Conservation (phyloP, 306 rosid genomes). For the Dryas alaskensis region DNA sequence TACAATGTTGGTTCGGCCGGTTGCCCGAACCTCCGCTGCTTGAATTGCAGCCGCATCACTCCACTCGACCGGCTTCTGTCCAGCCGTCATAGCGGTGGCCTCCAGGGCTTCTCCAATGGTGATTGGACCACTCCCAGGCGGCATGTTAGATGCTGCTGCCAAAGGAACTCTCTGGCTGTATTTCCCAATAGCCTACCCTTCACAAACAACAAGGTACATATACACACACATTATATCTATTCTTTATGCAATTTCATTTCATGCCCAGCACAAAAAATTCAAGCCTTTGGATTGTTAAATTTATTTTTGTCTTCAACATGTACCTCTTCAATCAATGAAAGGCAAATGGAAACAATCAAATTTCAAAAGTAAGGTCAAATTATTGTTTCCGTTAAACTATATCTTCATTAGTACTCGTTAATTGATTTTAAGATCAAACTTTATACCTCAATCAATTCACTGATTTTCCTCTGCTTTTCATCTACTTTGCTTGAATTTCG, state of each 20-base stretch:
- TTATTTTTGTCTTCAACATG: no score
- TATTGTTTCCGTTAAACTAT: no score
- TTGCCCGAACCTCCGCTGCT: constrained; percentile 73
- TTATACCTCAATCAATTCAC: constrained; percentile 31
- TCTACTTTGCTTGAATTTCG: constrained; percentile 25
- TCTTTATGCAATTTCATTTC: neutral
- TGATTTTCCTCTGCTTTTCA: constrained; percentile 34
- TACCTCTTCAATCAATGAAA: no score
- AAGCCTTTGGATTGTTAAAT: no score
- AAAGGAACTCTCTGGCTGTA: constrained; percentile 29
- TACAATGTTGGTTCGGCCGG: constrained; percentile 52
- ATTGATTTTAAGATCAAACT: neutral
- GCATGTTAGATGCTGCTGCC: constrained; percentile 22
- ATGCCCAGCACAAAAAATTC: neutral
- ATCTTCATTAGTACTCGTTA: neutral
- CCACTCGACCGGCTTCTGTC: constrained; percentile 55
- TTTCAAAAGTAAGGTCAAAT: no score
- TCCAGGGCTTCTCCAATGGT: constrained; percentile 80
- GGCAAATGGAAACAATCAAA: no score
- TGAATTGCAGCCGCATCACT: constrained; percentile 76
- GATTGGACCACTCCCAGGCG: constrained; percentile 32
- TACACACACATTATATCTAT: neutral
- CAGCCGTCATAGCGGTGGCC: constrained; percentile 52
- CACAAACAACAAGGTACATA: neutral
- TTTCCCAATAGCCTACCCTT: constrained; percentile 46